phyloP scores from a whole-genome alignment of 2,329 filamentous ascomycete genomes.

The Exophiala alcalophila region DNA sequence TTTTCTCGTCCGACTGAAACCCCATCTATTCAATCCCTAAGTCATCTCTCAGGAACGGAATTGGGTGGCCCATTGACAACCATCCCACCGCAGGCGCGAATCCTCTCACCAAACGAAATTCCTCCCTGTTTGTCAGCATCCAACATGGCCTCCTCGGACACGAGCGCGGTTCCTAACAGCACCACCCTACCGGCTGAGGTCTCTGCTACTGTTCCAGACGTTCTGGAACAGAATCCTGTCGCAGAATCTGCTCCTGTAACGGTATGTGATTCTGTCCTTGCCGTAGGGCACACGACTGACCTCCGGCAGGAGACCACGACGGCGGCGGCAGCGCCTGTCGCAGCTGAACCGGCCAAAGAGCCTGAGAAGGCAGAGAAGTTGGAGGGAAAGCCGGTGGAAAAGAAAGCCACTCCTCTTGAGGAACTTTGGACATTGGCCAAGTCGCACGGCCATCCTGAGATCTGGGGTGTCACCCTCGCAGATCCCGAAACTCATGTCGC shows the following conservation, averaged over 20 bases:
- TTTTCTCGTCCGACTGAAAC: no score
- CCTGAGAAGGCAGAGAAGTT: conserved; percentile 6
- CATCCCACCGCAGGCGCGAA: no score
- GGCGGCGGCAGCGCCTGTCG: conserved; percentile 1
- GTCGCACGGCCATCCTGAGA: conserved; percentile 62
- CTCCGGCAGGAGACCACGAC: neutral
- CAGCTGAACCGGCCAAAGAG: conserved; percentile 19
- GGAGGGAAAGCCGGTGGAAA: conserved; percentile 11
- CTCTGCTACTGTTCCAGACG: conserved; percentile 13
- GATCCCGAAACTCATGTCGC: conserved; percentile 57
- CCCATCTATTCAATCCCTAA: no score
- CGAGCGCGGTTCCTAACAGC: conserved; percentile 5
- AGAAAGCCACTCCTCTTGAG: conserved; percentile 22
- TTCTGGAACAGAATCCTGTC: conserved; percentile 1
- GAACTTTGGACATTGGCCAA: conserved; percentile 27
- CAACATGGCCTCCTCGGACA: no score
- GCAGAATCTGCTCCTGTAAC: neutral
- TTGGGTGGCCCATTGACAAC: no score
- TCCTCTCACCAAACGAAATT: no score
- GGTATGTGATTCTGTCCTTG: neutral
- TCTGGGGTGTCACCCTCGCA: conserved; percentile 76
- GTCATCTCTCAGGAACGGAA: no score
- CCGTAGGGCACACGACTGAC: conserved; percentile 7
- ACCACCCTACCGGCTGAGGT: conserved; percentile 6
- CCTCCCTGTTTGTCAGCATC: no score